phyloP scores from a whole-genome alignment of 805 yeast genomes.

The Cyberlindnera galapagoensis region DNA sequence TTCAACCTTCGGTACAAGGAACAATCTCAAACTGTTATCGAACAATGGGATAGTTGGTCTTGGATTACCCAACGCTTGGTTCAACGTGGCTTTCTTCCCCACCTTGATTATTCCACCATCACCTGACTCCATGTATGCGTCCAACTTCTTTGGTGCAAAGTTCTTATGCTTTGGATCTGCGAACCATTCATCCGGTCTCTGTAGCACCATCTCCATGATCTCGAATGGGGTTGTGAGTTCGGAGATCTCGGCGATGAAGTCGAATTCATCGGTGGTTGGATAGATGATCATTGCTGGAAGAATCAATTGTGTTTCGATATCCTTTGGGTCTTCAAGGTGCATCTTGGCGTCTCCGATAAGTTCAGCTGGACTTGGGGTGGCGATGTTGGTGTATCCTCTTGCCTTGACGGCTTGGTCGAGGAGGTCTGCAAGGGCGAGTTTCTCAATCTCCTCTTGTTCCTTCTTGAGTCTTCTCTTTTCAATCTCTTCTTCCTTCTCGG shows the following conservation, averaged over 20 bases:
- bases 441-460: constrained; percentile 29
- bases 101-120: constrained; percentile 81
- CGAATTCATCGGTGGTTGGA: constrained; percentile 81
- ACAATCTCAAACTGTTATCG: constrained; percentile 65
- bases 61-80: constrained; percentile 55
- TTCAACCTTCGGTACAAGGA: constrained; percentile 70
- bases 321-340: constrained; percentile 55
- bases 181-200: constrained; percentile 67
- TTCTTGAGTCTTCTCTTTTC: constrained; percentile 26
- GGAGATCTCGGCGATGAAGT: constrained; percentile 67
- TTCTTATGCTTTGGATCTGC: constrained; percentile 49
- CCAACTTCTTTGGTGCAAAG: constrained; percentile 53
- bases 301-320: constrained; percentile 71
- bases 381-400: constrained; percentile 48
- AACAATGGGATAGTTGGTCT: constrained; percentile 68
- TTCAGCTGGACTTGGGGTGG: constrained; percentile 49
- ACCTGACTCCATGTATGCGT: constrained; percentile 75
- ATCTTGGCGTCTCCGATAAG: constrained; percentile 46
- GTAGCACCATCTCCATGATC: constrained; percentile 50
- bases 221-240: constrained; percentile 67
- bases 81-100: constrained; percentile 68
- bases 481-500: constrained; percentile 29
- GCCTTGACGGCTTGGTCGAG: constrained; percentile 54
- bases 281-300: constrained; percentile 77
- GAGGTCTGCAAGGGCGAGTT: constrained; percentile 34